Evolutionary conservation across 768 basidiomycete genomes (phyloP), one percentile per base, ranked within the genome.

Genomic region (Serendipita vermifera): DNA sequence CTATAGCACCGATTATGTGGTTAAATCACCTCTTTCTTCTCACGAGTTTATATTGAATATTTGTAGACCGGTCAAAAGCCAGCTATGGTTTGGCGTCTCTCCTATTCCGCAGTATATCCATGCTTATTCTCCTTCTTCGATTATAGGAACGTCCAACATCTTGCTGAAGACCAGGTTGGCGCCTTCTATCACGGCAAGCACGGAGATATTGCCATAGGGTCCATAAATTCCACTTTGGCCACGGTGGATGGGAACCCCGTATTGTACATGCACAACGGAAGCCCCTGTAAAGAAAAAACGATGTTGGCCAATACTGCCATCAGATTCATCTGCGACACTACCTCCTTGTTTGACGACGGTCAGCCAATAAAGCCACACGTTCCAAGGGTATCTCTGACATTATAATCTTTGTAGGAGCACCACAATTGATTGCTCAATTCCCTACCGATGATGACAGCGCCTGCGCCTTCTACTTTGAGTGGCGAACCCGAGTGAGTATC

Each of bases 391-490:
- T n/a, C 38, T 27, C 24, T 5, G 24, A 29, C 31, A 35, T 54
- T 15, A 38, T n/a, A 22, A 38, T 51, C 26, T 22, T 41, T 15
- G 15, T 11, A 72, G 79, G 79, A 5, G 65, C 66, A 40, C 80
- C 80, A 5, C 63, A 69, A 14, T 72, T 92, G 3, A 67, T 88
- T 2, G 81, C 78, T 1, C 80, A 84, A 48, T 76, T 89, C 22
- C 85, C 85, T 3, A 78, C 80, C 5, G 76, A 78, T 14, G 80
- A 83, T 32, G 77, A 82, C 6, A 64, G 64, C 26, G 79, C 79
- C n/a, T 93, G 90, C 66, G 77, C 80, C 11, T 91, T 82, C 65
- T 77, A 85, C 57, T 69, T 93, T 35, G 87, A 92, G 70, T 93
- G 90, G 90, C 73, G 76, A 56, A 90, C 85, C 3, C 80, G 80